A percentile compares a stretch with the other conserved stretches of the same genome.
Conservation (phyloP, 2,329 filamentous ascomycete species). For the Botryotinia narcissicola region DNA sequence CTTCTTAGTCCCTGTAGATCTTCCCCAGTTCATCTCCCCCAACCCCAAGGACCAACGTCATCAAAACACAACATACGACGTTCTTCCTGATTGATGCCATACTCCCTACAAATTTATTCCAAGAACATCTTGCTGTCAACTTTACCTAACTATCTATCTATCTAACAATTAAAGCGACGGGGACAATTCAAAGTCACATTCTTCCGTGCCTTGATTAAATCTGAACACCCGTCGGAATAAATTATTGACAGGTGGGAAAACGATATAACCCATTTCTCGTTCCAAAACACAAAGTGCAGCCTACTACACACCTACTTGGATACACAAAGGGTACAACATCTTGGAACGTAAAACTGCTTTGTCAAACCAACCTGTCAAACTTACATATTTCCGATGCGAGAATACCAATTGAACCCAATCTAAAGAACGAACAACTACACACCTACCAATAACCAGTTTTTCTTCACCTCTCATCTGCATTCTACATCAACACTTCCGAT, state of each 20-base stretch:
- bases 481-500: conserved; percentile 6
- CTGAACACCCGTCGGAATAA: background rate
- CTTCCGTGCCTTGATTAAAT: background rate
- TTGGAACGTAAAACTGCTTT: background rate
- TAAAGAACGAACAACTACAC: background rate
- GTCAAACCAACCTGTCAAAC: conserved; percentile 16
- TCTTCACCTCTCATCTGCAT: background rate
- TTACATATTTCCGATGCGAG: conserved; percentile 1
- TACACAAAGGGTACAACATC: conserved; percentile 6
- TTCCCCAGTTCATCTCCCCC: background rate
- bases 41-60: background rate
- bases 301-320: background rate
- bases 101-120: background rate
- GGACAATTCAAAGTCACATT: background rate
- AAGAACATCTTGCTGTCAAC: background rate
- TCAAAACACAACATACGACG: background rate
- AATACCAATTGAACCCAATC: background rate
- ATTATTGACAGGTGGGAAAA: conserved; percentile 7
- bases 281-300: background rate
- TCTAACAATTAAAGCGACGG: background rate
- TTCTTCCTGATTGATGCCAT: background rate
- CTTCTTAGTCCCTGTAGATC: background rate
- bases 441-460: conserved; percentile 16
- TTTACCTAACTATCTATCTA: background rate
- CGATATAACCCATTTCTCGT: background rate